Conservation (phyloP, 352 stramenopile species). For the Phytopythium litorale region DNA sequence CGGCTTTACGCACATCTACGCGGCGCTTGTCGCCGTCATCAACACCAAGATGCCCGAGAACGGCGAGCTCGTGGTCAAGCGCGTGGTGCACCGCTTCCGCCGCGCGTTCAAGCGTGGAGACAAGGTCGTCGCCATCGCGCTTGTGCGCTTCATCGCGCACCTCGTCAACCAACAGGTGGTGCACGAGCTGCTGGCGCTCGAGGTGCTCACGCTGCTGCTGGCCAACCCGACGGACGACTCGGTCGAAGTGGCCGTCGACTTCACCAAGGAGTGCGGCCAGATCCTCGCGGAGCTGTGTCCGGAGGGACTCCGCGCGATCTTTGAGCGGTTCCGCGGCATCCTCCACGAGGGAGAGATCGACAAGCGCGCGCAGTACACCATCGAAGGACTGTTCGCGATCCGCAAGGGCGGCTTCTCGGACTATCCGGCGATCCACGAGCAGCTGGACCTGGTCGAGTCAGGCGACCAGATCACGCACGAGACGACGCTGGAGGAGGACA, state of each 20-base stretch:
- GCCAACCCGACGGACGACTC: conserved; percentile 97
- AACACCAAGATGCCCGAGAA: conserved; percentile 99
- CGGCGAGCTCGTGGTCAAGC: conserved; percentile 93
- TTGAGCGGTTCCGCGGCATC: conserved; percentile 97
- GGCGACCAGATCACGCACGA: conserved; percentile 99
- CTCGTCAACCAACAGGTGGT: conserved; percentile 98
- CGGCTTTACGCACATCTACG: conserved; percentile 97
- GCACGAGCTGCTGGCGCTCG: conserved; percentile 96
- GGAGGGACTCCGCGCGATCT: conserved; percentile 93
- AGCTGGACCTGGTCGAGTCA: conserved; percentile 97
- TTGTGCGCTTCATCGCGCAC: conserved; percentile 97
- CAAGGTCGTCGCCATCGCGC: conserved; percentile 93
- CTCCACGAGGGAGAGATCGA: conserved; percentile 97
- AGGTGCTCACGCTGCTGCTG: conserved; percentile 96
- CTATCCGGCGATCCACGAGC: conserved; percentile 91
- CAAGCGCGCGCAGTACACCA: conserved; percentile 98
- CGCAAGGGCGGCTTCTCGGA: conserved; percentile 94
- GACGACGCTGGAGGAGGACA: conserved; percentile 94
- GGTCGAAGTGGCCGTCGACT: conserved; percentile 97
- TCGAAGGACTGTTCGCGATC: conserved; percentile 97
- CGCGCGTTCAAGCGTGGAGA: conserved; percentile 96
- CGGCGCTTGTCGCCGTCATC: conserved; percentile 95
- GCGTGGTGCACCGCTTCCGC: conserved; percentile 95
- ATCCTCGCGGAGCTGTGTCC: conserved; percentile 82
- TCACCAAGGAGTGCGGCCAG: conserved; percentile 95